Evolutionary conservation across 495 filamentous ascomycete genomes (phyloP).

Genomic region (Neurospora sp.): DNA sequence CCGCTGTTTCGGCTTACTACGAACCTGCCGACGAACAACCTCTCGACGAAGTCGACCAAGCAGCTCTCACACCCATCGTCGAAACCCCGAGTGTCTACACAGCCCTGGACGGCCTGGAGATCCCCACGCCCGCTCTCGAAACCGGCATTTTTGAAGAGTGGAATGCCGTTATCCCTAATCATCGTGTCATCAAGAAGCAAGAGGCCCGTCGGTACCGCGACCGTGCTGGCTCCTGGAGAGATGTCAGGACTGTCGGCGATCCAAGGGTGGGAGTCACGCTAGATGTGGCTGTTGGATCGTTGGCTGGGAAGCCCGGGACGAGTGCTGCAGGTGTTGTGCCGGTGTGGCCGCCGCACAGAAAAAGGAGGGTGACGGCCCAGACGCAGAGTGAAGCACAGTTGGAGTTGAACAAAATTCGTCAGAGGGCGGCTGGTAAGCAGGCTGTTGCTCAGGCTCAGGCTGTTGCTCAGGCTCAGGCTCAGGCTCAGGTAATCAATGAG

Average conservation of each 20-base stretch:
- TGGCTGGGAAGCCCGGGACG: slow-evolving; percentile 4
- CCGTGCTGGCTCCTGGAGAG: slow-evolving; percentile 38
- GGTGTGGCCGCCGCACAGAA: slow-evolving; percentile 10
- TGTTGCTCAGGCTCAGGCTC: background rate
- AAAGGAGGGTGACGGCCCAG: slow-evolving; percentile 18
- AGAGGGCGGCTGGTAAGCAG: slow-evolving; percentile 2
- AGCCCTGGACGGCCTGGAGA: background rate
- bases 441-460: slow-evolving; percentile 3
- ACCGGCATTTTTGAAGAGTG: slow-evolving; percentile 8
- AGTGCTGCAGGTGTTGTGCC: background rate
- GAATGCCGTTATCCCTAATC: slow-evolving; percentile 21
- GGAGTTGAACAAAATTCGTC: slow-evolving; percentile 30
- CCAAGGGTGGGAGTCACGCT: slow-evolving; percentile 36
- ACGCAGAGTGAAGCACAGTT: slow-evolving; percentile 30
- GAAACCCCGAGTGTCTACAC: background rate
- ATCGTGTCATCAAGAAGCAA: slow-evolving; percentile 34
- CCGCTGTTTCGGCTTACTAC: background rate
- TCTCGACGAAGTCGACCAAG: background rate
- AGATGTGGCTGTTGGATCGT: slow-evolving; percentile 26
- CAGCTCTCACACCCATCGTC: background rate
- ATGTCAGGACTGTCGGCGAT: slow-evolving; percentile 30
- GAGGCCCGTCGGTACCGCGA: slow-evolving; percentile 35
- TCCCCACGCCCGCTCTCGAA: background rate
- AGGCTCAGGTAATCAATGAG: background rate
- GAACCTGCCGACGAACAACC: background rate